phyloP scores from a whole-genome alignment of 208 protist species.

The Wallacemonas collosoma region DNA sequence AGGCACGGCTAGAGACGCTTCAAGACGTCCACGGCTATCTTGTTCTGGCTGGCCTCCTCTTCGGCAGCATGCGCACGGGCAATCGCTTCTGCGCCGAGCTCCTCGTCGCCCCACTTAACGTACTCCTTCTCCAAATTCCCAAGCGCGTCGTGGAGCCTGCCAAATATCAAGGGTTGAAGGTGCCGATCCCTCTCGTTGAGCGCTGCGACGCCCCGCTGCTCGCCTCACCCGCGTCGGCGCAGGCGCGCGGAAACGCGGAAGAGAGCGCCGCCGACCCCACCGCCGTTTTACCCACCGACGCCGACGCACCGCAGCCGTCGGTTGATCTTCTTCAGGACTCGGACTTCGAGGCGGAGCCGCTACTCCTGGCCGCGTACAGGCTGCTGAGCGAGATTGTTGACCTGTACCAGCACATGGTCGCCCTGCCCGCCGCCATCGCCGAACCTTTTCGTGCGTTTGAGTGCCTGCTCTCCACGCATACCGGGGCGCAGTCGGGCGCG shows the following conservation, averaged over 20 bases:
- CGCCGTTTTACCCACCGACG: neutral
- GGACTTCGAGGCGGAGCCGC: constrained; percentile 24
- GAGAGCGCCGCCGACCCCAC: constrained; percentile 4
- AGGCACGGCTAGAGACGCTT: constrained; percentile 58
- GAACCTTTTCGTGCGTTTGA: constrained; percentile 53
- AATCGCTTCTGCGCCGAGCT: constrained; percentile 64
- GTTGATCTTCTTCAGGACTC: constrained; percentile 38
- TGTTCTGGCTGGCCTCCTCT: constrained; percentile 47
- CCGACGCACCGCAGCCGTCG: constrained; percentile 5
- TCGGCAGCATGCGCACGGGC: constrained; percentile 33
- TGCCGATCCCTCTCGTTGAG: constrained; percentile 68
- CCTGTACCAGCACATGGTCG: constrained; percentile 39
- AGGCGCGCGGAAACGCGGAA: neutral
- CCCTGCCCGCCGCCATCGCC: constrained; percentile 55
- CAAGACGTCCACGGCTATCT: constrained; percentile 54
- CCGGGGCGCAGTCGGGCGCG: neutral
- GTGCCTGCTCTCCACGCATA: constrained; percentile 21
- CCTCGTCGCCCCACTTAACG: constrained; percentile 64
- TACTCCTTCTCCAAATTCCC: constrained; percentile 76
- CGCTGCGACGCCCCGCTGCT: constrained; percentile 44
- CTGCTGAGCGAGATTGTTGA: constrained; percentile 56
- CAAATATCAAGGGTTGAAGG: constrained; percentile 51
- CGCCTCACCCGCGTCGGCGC: neutral
- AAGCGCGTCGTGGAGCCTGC: constrained; percentile 49
- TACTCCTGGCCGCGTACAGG: constrained; percentile 68